Conservation (phyloP, 2,329 filamentous ascomycete species). For the Cladorrhinum sp. region DNA sequence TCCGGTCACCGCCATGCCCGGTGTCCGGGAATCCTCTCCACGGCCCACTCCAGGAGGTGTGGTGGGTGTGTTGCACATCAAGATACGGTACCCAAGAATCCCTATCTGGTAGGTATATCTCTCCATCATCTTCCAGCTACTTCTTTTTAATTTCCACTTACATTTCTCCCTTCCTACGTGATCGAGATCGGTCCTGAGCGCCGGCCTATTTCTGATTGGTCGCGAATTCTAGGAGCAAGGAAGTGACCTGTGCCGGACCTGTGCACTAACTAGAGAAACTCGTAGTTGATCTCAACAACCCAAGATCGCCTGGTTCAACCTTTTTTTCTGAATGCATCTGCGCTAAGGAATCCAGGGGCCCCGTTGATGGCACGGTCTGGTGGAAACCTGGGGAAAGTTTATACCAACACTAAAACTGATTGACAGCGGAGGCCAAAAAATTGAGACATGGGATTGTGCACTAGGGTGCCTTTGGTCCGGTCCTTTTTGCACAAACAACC, state of each 20-base stretch:
- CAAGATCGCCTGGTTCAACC: conserved; percentile 24
- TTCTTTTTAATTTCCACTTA: not conserved
- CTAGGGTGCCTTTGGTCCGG: not conserved
- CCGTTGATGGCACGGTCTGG: conserved; percentile 19
- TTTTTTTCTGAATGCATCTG: conserved; percentile 13
- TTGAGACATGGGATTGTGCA: conserved; percentile 7
- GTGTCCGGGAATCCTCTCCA: not conserved
- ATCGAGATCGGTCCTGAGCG: not conserved
- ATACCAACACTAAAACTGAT: conserved; percentile 1
- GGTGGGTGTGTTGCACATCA: not conserved
- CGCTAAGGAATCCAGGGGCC: conserved; percentile 1
- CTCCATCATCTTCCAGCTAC: not conserved
- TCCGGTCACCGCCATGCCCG: conserved; percentile 15
- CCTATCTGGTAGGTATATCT: not conserved
- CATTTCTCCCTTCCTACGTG: not conserved
- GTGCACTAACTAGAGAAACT: conserved; percentile 8
- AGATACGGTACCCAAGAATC: not conserved
- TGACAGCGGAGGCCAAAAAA: conserved; percentile 10
- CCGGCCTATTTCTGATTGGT: not conserved
- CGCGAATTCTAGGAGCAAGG: not conserved
- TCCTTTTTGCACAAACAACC: not conserved
- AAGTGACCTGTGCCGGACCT: not conserved
- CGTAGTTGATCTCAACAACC: conserved; percentile 26
- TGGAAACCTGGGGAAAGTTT: conserved; percentile 24
- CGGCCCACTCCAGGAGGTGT: not conserved